phyloP scores from a whole-genome alignment of 192 early-diverging fungal species.

The Backusella circina region DNA sequence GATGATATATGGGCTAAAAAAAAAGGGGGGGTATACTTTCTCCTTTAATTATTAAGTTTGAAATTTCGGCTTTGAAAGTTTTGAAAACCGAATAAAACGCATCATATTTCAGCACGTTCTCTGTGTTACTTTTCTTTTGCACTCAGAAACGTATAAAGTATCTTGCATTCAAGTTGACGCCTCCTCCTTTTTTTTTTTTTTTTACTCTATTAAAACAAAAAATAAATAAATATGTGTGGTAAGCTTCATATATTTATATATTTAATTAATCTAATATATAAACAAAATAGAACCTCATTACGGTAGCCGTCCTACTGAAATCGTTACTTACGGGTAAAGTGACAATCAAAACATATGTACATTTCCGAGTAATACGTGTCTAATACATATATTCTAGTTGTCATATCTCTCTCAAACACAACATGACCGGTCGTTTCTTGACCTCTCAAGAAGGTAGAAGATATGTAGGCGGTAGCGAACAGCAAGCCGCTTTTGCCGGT shows the following conservation, averaged over 20 bases:
- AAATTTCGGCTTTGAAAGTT: background rate
- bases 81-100: background rate
- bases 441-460: slow-evolving; percentile 38
- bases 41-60: background rate
- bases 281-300: background rate
- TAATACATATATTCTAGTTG: background rate
- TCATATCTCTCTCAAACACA: slow-evolving; percentile 54
- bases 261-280: background rate
- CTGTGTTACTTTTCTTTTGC: background rate
- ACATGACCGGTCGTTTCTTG: slow-evolving; percentile 50
- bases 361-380: background rate
- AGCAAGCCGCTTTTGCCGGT: slow-evolving; percentile 50
- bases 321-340: background rate
- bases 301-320: background rate
- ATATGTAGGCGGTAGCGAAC: slow-evolving; percentile 47
- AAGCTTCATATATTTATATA: background rate
- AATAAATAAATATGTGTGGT: slow-evolving; percentile 5
- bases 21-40: background rate
- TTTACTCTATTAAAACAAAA: background rate
- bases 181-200: background rate
- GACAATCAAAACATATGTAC: background rate
- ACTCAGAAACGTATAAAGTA: background rate
- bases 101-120: background rate
- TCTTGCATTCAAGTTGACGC: background rate
- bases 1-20: too few species aligned